Conservation (phyloP, 306 rosid species). For the Citrullus mucosospermus region DNA sequence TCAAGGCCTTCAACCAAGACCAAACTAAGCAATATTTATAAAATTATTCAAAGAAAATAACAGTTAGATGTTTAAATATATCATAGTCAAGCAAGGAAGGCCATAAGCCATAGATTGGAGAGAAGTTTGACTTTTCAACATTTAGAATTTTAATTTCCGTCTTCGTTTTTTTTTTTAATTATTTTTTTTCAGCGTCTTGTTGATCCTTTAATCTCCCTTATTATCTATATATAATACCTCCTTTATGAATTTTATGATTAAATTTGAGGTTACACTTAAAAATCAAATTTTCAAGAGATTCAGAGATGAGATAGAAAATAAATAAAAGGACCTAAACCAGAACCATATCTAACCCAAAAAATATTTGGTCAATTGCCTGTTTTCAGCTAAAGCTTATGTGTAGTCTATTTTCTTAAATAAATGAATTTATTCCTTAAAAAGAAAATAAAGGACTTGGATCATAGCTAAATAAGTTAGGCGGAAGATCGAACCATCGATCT, state of each 20-base stretch:
- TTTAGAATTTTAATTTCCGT: not conserved
- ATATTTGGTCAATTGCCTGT: not conserved
- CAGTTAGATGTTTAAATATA: not conserved
- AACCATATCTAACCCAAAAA: not conserved
- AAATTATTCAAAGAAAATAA: not conserved
- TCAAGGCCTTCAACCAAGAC: not conserved
- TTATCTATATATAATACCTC: too few species aligned
- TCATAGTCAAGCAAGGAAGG: not conserved
- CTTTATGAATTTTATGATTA: too few species aligned
- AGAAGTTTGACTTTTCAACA: not conserved
- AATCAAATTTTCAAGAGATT: too few species aligned
- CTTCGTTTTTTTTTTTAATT: not conserved
- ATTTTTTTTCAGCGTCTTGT: too few species aligned
- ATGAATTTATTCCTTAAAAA: not conserved
- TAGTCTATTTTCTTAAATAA: not conserved
- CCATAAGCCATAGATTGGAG: not conserved
- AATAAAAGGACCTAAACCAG: too few species aligned
- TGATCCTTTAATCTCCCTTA: too few species aligned
- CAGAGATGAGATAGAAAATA: too few species aligned
- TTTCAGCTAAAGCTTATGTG: not conserved
- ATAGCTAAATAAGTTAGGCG: not conserved
- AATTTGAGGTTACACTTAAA: too few species aligned
- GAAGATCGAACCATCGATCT: too few species aligned
- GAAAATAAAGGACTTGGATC: not conserved
- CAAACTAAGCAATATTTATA: not conserved